These are phyloP conservation scores for Russula griseocarnosa DNA, from an alignment of 768 basidiomycete species.

Conservation along the genomic window DNA sequence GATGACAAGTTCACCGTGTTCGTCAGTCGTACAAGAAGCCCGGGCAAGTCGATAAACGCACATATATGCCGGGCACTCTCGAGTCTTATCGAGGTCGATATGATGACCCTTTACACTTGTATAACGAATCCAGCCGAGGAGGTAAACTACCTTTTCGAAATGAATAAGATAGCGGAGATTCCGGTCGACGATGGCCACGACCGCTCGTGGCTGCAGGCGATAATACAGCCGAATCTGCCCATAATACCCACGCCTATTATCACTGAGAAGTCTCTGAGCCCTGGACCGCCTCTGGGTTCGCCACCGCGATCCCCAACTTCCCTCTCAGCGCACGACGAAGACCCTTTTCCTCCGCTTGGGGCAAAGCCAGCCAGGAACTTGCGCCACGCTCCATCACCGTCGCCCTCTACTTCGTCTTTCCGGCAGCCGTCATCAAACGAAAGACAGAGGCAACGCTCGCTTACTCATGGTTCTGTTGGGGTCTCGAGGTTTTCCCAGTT, in stretches of 20 bases:
- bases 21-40: conserved; percentile 8
- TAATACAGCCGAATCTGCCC: conserved; percentile 15
- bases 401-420: background rate
- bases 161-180: conserved; percentile 6
- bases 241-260: conserved; percentile 2
- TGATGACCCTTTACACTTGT: conserved; percentile 11
- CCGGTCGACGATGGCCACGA: conserved; percentile 15
- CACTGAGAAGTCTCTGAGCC: conserved; percentile 10
- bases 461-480: background rate
- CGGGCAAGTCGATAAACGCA: conserved; percentile 2
- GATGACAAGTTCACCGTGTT: conserved; percentile 17
- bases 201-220: conserved; percentile 21
- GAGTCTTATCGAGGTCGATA: conserved; percentile 11
- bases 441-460: conserved; percentile 6
- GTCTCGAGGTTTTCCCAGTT: conserved; percentile 14
- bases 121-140: background rate
- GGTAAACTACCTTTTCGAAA: conserved; percentile 1
- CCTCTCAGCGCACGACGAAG: background rate
- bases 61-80: conserved; percentile 12
- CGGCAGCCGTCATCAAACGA: background rate
- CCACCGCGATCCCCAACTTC: background rate
- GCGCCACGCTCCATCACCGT: background rate
- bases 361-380: background rate
- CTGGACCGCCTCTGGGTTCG: background rate
- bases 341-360: conserved; percentile 10